Evolutionary conservation across 768 basidiomycete species (phyloP).

Genomic region (Pleurotus tuoliensis): DNA sequence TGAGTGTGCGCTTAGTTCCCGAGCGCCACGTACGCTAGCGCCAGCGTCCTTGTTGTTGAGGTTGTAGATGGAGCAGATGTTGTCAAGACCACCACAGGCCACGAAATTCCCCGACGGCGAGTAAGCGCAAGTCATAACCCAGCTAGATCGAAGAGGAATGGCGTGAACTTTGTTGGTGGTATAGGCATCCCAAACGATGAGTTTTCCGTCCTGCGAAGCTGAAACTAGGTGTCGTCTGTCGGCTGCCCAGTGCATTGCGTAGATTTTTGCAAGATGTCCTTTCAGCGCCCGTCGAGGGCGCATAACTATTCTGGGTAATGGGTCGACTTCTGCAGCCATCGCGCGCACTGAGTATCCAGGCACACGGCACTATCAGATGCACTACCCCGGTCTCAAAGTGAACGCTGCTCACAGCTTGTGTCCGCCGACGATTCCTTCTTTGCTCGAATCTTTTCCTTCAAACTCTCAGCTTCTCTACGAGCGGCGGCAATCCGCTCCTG

Average conservation of each 20-base stretch:
- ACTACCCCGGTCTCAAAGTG: conserved; percentile 6
- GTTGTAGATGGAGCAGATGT: conserved; percentile 98
- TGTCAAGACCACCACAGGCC: conserved; percentile 98
- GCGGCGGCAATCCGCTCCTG: conserved; percentile 95
- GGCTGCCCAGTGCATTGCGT: conserved; percentile 99
- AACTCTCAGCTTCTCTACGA: conserved; percentile 90
- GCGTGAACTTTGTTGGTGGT: conserved; percentile 99
- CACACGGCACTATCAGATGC: conserved; percentile 12
- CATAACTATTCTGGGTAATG: conserved; percentile 95
- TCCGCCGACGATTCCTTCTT: conserved; percentile 97
- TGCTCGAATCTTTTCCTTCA: conserved; percentile 98
- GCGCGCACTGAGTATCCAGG: conserved; percentile 68
- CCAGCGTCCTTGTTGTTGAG: conserved; percentile 73
- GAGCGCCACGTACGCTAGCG: conserved; percentile 79
- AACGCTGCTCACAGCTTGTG: conserved; percentile 76
- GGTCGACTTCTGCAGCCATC: conserved; percentile 97
- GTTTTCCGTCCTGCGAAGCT: conserved; percentile 98
- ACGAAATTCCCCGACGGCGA: conserved; percentile 96
- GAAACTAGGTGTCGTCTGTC: conserved; percentile 98
- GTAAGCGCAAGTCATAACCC: conserved; percentile 99
- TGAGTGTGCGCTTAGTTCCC: conserved; percentile 95
- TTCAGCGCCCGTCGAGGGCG: conserved; percentile 91
- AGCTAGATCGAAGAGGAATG: conserved; percentile 94
- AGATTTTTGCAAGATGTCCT: conserved; percentile 98
- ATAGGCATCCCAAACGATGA: conserved; percentile 99